A percentile compares a stretch with the other conserved stretches of the same genome.
Conservation (phyloP, 2,329 filamentous ascomycete species). For the Fusarium sp. region DNA sequence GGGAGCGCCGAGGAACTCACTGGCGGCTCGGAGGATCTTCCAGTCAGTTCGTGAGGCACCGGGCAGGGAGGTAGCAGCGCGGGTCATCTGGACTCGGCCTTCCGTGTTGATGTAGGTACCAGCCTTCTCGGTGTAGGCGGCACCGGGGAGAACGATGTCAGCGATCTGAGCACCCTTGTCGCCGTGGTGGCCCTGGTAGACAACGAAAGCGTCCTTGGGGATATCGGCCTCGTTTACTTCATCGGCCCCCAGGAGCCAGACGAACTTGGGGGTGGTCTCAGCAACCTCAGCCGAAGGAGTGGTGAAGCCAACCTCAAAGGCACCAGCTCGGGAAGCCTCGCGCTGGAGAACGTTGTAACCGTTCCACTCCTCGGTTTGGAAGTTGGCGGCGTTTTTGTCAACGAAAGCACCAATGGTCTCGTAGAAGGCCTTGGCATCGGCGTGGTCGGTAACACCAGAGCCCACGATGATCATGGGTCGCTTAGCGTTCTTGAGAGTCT, state of each 20-base stretch:
- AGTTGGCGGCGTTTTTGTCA: conserved; percentile 90
- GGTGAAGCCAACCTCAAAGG: conserved; percentile 95
- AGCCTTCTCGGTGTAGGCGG: conserved; percentile 96
- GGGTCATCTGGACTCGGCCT: conserved; percentile 92
- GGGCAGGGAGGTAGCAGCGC: conserved; percentile 86
- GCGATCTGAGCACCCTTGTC: conserved; percentile 92
- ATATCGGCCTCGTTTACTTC: conserved; percentile 87
- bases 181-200: conserved; percentile 98
- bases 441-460: conserved; percentile 89
- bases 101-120: conserved; percentile 98
- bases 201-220: conserved; percentile 93
- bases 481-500: conserved; percentile 88
- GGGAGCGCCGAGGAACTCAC: conserved; percentile 87
- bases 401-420: conserved; percentile 90
- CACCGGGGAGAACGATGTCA: conserved; percentile 91
- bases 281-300: conserved; percentile 84
- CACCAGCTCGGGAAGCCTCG: conserved; percentile 88
- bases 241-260: conserved; percentile 96
- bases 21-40: conserved; percentile 96
- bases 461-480: conserved; percentile 97
- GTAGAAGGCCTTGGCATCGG: conserved; percentile 91
- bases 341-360: conserved; percentile 97
- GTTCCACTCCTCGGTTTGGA: conserved; percentile 91
- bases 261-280: conserved; percentile 87
- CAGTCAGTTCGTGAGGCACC: conserved; percentile 94